Evolutionary conservation across 2,329 filamentous ascomycete genomes (phyloP).

Genomic region (Ophiocordyceps camponoti-floridani): DNA sequence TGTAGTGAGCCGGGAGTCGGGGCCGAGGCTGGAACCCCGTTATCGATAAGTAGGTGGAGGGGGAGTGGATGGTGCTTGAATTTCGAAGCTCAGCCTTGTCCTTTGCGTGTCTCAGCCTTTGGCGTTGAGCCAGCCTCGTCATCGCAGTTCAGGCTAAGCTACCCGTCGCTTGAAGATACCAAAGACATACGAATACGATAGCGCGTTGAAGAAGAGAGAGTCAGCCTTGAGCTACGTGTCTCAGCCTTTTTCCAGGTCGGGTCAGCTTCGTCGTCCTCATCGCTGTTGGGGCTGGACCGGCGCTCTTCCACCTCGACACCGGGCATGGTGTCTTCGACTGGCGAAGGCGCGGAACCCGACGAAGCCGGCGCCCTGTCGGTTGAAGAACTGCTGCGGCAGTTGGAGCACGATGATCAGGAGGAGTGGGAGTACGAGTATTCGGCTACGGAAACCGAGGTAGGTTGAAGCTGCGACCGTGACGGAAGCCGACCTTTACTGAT

Average conservation of each 20-base stretch:
- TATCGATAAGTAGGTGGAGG: conserved; percentile 1
- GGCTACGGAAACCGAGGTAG: conserved; percentile 40
- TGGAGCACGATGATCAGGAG: conserved; percentile 26
- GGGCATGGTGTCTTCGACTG: not conserved
- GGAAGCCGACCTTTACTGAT: not conserved
- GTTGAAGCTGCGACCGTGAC: not conserved
- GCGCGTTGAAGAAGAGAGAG: no score
- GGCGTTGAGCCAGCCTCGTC: no score
- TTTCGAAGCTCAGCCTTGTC: no score
- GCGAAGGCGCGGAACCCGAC: not conserved
- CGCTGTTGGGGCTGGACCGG: not conserved
- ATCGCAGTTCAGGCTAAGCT: no score
- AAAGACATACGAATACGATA: no score
- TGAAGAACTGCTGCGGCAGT: conserved; percentile 10
- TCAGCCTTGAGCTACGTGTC: no score
- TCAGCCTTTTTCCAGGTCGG: no score
- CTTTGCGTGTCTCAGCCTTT: no score
- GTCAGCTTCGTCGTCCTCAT: no score
- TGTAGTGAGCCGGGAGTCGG: no score
- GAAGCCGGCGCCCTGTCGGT: conserved; percentile 10
- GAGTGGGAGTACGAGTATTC: conserved; percentile 56
- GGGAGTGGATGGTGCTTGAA: no score
- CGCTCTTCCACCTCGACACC: not conserved
- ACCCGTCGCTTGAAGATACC: no score
- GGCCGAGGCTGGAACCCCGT: not conserved